phyloP scores from a whole-genome alignment of 495 filamentous ascomycete genomes.

The Podospora tetraspora region DNA sequence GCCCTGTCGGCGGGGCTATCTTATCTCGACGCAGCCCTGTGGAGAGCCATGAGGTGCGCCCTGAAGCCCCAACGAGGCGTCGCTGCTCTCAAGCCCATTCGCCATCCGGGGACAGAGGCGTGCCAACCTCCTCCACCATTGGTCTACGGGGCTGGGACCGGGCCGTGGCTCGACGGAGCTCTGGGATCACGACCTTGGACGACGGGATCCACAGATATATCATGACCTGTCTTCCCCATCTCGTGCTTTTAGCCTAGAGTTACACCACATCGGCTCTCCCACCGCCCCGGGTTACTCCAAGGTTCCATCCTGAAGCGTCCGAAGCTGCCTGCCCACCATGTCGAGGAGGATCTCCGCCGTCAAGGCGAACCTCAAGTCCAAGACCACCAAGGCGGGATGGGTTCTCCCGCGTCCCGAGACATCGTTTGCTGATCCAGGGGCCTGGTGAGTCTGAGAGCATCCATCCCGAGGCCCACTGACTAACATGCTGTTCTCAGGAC shows the following conservation, averaged over 20 bases:
- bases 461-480: neutral
- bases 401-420: constrained; percentile 33
- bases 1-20: constrained; percentile 18
- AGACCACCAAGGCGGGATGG: constrained; percentile 36
- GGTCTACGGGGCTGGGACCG: constrained; percentile 1
- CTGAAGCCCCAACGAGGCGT: constrained; percentile 8
- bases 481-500: constrained; percentile 22
- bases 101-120: constrained; percentile 8
- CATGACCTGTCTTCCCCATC: constrained; percentile 3
- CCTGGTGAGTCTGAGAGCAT: constrained; percentile 16
- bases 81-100: constrained; percentile 4
- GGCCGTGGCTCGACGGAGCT: neutral
- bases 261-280: constrained; percentile 5
- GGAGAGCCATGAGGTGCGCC: neutral
- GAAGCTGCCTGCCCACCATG: constrained; percentile 13
- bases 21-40: constrained; percentile 12
- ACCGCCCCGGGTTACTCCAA: neutral
- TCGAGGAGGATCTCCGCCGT: constrained; percentile 21
- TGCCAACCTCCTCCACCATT: constrained; percentile 7
- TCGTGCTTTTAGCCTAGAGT: neutral
- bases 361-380: constrained; percentile 28
- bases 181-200: neutral
- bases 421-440: constrained; percentile 35
- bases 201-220: constrained; percentile 13
- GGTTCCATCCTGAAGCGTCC: neutral